Evolutionary conservation across 768 basidiomycete genomes (phyloP), one percentile per base, ranked within the genome.

Genomic region (Leucosporidium creatinivorum): DNA sequence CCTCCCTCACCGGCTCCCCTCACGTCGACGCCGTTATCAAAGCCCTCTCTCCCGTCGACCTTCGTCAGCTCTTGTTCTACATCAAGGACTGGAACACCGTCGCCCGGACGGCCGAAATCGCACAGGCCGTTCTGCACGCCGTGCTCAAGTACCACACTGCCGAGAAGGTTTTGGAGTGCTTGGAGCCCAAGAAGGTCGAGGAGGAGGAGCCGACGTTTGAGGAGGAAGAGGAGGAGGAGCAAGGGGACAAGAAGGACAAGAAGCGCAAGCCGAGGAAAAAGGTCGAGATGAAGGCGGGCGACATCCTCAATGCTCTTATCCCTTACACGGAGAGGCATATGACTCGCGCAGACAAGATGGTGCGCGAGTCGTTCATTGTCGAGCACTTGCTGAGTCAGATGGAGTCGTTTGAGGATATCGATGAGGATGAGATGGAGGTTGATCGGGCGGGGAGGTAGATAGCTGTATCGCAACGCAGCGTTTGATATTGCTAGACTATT

Each of bases 281-380:
- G 68, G 59, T 64, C 62, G 54, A 75, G 49, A 78, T 79, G 30
- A 80, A 80, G 36, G 76, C 89, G 60, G 86, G 85, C 74, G 91
- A 96, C 61, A 78, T 94, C 62, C 79, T 97, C 17, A 90, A 93
- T 56, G 88, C 86, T 6, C 80, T 97, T 63, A 85, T 97, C 60
- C 93, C 96, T 17, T 99, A 98, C 76, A 93, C 93, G 13, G 91
- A 94, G 77, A 84, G 96, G 61, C 96, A 99, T 80, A 84, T 93
- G 52, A 80, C 86, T 48, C 82, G 93, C 73, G 84, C 93, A 77
- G 91, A 93, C 66, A 84, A 86, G 75, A 79, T 96, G 63, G 84
- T 96, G 39, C 91, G 96, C 80, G 96, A 98, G 75, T 96, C 91
- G 77, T 98, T 92, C 75, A 86, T 96, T 69, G 85, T 99, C 63